Base-by-base conservation (phyloP, 257 asterid species). In the Mitragyna speciosa region DNA sequence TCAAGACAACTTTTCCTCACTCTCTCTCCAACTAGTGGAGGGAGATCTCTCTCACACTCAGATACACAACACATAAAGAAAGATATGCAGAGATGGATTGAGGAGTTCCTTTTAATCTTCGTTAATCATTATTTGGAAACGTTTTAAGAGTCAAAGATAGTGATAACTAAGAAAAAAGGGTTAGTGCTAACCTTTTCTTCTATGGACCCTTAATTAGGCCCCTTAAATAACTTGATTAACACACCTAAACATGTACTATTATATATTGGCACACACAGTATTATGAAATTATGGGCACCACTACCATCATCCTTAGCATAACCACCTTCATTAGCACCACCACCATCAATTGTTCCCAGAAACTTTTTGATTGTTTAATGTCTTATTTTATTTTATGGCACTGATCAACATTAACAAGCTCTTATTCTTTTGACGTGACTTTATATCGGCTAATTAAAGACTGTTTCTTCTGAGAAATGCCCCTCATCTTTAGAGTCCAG, bases 241-340 rank as follows among this genome's bases (percentile, higher is more conserved):
- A 48, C 5, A 66, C 20, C 52, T 66, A 75, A 75, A 68, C 64
- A 52, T 43, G 52, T 66, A 54, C 39, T 22, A 63, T 31, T 39
- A 59, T 22, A 75, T 67, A 17, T 1, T 22, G 49, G 39, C 70
- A 58, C 43, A 36, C 59, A 43, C 30, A 36, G 45, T 47, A 26
- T 54, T 56, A 9, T 67, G 70, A 61, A 48, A 70, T 19, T 49
- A 75, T 81, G 81, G 48, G 73, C 80, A 76, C 80, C 81, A 66
- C 84, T 77, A 41, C 80, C 81, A 81, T 65, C 77, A 76, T 76
- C 77, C 39, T 67, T n/a, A 66, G 49, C 65, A 3, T 76, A 80
- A 64, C 72, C 77, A 77, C 70, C 78, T 36, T 54, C 56, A 43
- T 72, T 28, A 74, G 80, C 83, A 80, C 83, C 83, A 64, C 73